phyloP scores from a whole-genome alignment of 371 early-diverging fungal genomes.

The Phascolomyces articulosus region DNA sequence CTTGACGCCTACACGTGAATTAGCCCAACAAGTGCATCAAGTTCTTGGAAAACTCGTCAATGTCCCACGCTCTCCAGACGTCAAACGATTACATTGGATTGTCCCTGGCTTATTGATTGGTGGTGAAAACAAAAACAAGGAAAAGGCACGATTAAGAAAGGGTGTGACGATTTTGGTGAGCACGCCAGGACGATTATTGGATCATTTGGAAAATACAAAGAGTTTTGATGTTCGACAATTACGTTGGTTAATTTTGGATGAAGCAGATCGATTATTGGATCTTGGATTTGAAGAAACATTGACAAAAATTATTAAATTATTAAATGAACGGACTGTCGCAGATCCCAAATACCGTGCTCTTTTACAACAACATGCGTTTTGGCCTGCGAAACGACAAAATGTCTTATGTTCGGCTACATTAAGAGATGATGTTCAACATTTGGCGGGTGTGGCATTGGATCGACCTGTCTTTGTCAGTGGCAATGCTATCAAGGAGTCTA shows the following conservation, averaged over 20 bases:
- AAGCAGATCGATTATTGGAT: constrained; percentile 98
- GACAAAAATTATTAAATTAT: constrained; percentile 74
- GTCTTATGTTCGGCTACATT: constrained; percentile 96
- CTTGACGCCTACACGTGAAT: constrained; percentile 97
- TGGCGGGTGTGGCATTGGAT: constrained; percentile 78
- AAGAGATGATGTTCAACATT: constrained; percentile 76
- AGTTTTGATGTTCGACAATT: constrained; percentile 75
- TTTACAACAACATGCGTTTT: constrained; percentile 38
- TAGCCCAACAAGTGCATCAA: constrained; percentile 93
- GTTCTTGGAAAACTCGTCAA: constrained; percentile 75
- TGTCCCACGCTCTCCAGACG: constrained; percentile 53
- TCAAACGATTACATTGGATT: constrained; percentile 86
- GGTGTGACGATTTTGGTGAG: constrained; percentile 94
- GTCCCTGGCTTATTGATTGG: constrained; percentile 92
- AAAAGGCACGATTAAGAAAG: constrained; percentile 91
- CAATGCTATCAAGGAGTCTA: constrained; percentile 20
- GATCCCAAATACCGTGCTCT: constrained; percentile 20
- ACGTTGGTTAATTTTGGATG: constrained; percentile 95
- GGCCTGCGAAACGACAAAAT: constrained; percentile 77
- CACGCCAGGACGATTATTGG: constrained; percentile 98
- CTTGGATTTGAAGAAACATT: constrained; percentile 96
- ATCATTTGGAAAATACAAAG: constrained; percentile 91
- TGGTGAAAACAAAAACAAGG: constrained; percentile 91
- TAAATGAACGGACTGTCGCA: constrained; percentile 55
- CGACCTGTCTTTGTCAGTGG: constrained; percentile 74